Base-by-base conservation (phyloP, 106 monocot species). In the Iris macrosiphon region DNA sequence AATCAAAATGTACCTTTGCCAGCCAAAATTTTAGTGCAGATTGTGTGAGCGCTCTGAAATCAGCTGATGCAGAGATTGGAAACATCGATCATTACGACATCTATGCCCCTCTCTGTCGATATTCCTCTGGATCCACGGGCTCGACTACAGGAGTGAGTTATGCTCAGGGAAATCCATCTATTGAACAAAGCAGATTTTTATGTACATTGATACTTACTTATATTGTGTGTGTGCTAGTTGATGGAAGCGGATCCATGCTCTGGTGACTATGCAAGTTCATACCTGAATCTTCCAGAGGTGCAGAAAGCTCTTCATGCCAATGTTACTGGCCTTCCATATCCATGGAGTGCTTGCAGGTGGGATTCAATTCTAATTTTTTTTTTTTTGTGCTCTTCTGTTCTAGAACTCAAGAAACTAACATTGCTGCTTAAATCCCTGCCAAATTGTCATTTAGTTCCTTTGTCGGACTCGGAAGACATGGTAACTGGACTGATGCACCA, bases 291-390 rank as follows among this genome's bases (percentile, higher is more conserved):
- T 21, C 55, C 43, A 31, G 62, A 62, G 39, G 62, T 71, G 31
- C 70, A 62, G 23, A 55, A 54, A 34, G 61, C 70, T 45, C 37
- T 71, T 29, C 70, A 71, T 56, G 70, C 52, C 29, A 71, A 48
- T 56, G 43, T 15, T 10, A 66, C 66, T 44, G 16, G 21, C 17
- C 46, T 70, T 19, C 33, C 43, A 26, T 56, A 62, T 57, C 29
- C 58, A 30, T 68, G 68, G 68, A 31, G 23, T 23, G 8, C 2
- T 16, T 68, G 59, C 50, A 50, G 68, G 58, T 59, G 16, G 7
- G 62, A 3, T 21, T 2, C 5, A 11, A 43, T 55, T 35, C 24
- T 6, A 52, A 27, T 14, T 27, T 49, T 4, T 27, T 26, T 13
- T 49, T 24, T 13, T 26, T 7, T 3, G 1, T 7, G 16, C 3